These are phyloP conservation scores for Anisodus tanguticus DNA, from an alignment of 257 asterid genomes.

Conservation along the genomic window DNA sequence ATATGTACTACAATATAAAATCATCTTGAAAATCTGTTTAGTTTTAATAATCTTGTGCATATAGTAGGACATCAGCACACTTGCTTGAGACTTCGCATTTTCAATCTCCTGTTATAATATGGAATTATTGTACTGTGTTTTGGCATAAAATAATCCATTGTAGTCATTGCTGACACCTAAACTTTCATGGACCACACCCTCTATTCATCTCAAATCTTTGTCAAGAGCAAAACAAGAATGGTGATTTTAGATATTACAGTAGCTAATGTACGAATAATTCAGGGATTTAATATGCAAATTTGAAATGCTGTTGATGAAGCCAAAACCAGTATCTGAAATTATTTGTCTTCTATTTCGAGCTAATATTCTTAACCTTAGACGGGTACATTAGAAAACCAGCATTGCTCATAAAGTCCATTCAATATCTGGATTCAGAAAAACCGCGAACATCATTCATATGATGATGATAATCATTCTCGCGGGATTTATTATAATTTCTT, in stretches of 20 bases:
- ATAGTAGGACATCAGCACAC: too few relatives aligned
- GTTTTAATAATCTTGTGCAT: neutral
- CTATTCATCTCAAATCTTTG: neutral
- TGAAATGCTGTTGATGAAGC: neutral
- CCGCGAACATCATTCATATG: neutral
- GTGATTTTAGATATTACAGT: neutral
- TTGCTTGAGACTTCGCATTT: neutral
- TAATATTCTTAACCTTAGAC: constrained; percentile 10
- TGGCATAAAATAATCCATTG: neutral
- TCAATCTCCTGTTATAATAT: neutral
- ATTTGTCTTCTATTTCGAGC: constrained; percentile 10
- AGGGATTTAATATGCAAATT: neutral
- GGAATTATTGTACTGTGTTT: neutral
- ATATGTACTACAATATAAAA: too few relatives aligned
- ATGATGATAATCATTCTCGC: constrained; percentile 28
- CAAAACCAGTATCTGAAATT: neutral
- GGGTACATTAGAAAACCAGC: neutral
- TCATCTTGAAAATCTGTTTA: neutral
- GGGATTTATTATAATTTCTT: constrained; percentile 34
- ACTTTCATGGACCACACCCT: neutral
- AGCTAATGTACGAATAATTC: neutral
- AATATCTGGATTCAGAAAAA: neutral
- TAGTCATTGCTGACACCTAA: neutral
- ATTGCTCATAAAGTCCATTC: neutral
- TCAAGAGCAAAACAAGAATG: constrained; percentile 2